Evolutionary conservation across 2,329 filamentous ascomycete species (phyloP), one percentile per base, ranked within the genome.

Genomic region (Fusarium papillatum): DNA sequence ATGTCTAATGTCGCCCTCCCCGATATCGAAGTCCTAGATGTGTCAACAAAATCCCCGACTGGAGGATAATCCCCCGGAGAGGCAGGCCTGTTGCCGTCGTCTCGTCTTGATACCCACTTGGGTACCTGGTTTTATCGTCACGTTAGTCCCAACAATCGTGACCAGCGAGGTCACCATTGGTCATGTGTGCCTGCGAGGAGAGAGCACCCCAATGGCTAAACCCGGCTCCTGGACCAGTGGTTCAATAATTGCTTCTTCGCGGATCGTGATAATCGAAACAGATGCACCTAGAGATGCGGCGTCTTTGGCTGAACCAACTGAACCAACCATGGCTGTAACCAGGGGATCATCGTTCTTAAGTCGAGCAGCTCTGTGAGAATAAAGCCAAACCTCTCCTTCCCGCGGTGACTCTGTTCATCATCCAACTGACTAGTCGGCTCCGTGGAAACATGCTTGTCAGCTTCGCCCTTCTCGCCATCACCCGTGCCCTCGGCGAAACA

Each of bases 401-500:
- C 11, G 43, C 16, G n/a, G 39, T 16, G 19, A n/a, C 8, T 24
- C 43, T 53, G 31, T 64, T 22, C 46, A 38, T 64, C 43, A 34
- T 17, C 43, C 43, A 64, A 48, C 59, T 67, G 34, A 24, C 19
- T 38, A 43, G 55, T 26, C 36, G 19, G 26, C 34, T 29, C 24
- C 31, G 57, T 57, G 34, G 64, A 66, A 60, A 67, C 53, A 75
- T 75, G 72, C 57, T 73, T 29, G 68, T 50, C 48, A 75, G 63
- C 36, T 75, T 75, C 41, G 72, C 72, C 39, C 70, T 75, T 16
- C 61, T 60, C 22, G 57, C 63, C 48, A 75, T 75, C 31, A 61
- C 67, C 48, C 61, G 68, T 17, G 72, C 72, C 43, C 62, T 75
- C 41, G 70, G 72, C 55, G 72, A 75, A 48, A 75, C 72, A 24